Conservation (phyloP, 768 basidiomycete species). For the Suillus subalutaceus region DNA sequence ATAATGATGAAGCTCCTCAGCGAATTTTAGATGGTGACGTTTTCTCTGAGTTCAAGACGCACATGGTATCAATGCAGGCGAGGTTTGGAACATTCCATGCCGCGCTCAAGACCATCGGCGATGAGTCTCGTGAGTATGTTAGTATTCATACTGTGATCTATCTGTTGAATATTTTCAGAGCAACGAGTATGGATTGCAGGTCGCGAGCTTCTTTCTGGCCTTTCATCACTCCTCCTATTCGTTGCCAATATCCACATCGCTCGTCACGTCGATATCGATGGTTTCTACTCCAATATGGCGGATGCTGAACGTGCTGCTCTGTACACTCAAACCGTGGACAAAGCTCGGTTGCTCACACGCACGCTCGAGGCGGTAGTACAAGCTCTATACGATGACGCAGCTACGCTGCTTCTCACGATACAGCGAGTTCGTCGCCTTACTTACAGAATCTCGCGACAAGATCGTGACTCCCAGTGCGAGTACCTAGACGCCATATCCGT, state of each 20-base stretch:
- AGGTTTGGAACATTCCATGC: constrained; percentile 40
- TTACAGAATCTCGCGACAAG: constrained; percentile 12
- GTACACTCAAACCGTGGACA: constrained; percentile 69
- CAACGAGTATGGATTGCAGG: constrained; percentile 39
- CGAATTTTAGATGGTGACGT: constrained; percentile 53
- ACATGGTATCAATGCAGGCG: constrained; percentile 53
- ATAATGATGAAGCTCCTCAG: constrained; percentile 48
- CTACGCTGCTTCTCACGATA: constrained; percentile 57
- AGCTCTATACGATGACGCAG: constrained; percentile 72
- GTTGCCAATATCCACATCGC: constrained; percentile 78
- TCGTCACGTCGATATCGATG: constrained; percentile 82
- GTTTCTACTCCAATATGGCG: constrained; percentile 54
- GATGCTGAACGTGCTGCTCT: constrained; percentile 45
- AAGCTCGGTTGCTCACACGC: constrained; percentile 67
- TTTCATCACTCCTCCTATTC: constrained; percentile 60
- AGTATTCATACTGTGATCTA: constrained; percentile 11
- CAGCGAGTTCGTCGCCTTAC: constrained; percentile 41
- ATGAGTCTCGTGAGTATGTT: constrained; percentile 28
- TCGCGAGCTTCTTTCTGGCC: constrained; percentile 53
- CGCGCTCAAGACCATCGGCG: constrained; percentile 24
- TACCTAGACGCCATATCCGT: constrained; percentile 52
- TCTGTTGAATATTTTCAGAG: constrained; percentile 19
- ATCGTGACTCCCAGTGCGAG: constrained; percentile 35
- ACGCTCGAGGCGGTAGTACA: constrained; percentile 73
- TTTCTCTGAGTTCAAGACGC: constrained; percentile 53